Evolutionary conservation across 106 monocot species (phyloP).

Genomic region (Iris macrosiphon): DNA sequence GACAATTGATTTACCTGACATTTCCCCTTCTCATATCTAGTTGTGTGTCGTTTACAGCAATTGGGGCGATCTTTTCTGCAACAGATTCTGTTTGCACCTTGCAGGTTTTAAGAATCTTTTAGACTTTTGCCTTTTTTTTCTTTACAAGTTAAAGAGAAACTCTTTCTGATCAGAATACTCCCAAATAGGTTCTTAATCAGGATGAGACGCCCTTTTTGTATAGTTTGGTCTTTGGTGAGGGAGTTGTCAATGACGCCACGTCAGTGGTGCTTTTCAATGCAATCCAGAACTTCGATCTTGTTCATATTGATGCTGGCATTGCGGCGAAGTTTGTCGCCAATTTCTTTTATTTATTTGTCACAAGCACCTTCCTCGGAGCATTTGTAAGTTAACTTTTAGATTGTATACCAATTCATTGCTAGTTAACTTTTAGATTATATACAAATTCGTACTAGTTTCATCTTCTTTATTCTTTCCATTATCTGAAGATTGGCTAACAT

Average conservation of each 20-base stretch:
- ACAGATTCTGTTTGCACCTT: constrained; percentile 99
- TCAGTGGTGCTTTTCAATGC: constrained; percentile 93
- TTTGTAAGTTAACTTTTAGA: constrained; percentile 40
- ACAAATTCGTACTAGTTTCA: not conserved
- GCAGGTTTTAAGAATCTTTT: constrained; percentile 43
- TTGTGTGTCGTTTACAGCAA: constrained; percentile 42
- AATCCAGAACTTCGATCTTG: constrained; percentile 82
- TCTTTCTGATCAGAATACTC: constrained; percentile 1
- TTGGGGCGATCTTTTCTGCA: constrained; percentile 95
- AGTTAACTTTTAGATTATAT: not conserved
- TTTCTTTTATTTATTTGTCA: constrained; percentile 72
- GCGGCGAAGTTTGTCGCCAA: constrained; percentile 54
- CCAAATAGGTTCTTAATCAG: constrained; percentile 51
- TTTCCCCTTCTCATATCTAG: not conserved
- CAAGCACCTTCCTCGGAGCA: constrained; percentile 80
- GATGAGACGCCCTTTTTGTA: constrained; percentile 72
- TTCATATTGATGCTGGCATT: constrained; percentile 43
- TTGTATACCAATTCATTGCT: not conserved
- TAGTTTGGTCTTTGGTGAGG: constrained; percentile 88
- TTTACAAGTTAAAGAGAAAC: not conserved
- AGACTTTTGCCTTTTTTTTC: too few species aligned
- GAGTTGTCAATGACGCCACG: constrained; percentile 92
- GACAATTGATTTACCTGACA: not conserved
- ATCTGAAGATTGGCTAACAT: not conserved
- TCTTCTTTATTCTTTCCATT: not conserved